Evolutionary conservation across 352 stramenopile species (phyloP).

Genomic region (Phytophthora pluvialis): DNA sequence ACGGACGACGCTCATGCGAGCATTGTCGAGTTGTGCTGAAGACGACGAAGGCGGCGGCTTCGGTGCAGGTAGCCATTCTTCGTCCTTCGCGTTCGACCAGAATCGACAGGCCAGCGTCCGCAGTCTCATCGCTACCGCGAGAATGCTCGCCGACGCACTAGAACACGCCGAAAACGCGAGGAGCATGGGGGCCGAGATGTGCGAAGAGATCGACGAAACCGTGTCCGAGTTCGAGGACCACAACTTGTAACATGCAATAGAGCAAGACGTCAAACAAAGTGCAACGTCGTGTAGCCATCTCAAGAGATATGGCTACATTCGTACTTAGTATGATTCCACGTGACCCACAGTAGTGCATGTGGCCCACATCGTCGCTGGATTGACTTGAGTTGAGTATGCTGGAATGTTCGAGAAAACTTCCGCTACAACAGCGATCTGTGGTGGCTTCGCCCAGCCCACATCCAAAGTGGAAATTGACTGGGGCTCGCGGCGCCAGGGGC

Average conservation of each 20-base stretch:
- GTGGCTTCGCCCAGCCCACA: conserved; percentile 3
- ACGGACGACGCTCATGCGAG: conserved; percentile 35
- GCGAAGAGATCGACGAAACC: conserved; percentile 24
- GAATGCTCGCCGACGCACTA: conserved; percentile 54
- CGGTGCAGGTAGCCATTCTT: background rate
- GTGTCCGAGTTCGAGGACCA: conserved; percentile 14
- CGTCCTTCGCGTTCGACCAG: conserved; percentile 24
- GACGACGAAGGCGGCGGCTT: conserved; percentile 10
- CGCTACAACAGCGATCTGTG: conserved; percentile 6
- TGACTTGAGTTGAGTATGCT: conserved; percentile 36
- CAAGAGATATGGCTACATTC: conserved; percentile 26
- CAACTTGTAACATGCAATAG: conserved; percentile 2
- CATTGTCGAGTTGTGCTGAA: conserved; percentile 44
- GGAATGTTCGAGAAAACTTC: conserved; percentile 39
- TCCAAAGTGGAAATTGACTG: conserved; percentile 37
- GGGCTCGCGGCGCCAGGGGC: conserved; percentile 16
- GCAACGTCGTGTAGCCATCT: conserved; percentile 16
- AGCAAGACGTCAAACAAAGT: too few species aligned
- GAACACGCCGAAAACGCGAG: conserved; percentile 38
- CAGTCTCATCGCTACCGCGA: conserved; percentile 52
- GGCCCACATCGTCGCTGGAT: conserved; percentile 1
- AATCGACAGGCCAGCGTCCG: conserved; percentile 35
- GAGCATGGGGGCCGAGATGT: conserved; percentile 7
- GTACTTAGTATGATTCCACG: conserved; percentile 17
- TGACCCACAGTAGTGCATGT: too few species aligned